Base-by-base conservation (phyloP, 306 rosid species). In the Acacia confusa region DNA sequence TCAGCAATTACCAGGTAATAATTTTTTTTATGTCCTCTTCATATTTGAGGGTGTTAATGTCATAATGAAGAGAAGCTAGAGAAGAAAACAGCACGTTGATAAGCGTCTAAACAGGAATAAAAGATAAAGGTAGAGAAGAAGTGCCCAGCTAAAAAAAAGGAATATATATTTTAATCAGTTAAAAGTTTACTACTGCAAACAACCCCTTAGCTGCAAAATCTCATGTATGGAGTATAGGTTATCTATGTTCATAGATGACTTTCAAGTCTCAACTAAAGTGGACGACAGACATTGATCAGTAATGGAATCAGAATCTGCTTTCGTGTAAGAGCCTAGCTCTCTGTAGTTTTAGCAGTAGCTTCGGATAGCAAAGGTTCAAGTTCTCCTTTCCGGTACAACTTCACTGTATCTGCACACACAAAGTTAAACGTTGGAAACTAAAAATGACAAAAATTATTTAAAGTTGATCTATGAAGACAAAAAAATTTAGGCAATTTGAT, bases 371-470 rank as follows among this genome's bases (percentile, higher is more conserved):
- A 68, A 60, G 93, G 79, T 84, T 93, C 97, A 41, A 95, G 99
- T 58, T 93, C 98, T 75, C 98, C 98, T 69, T 89, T 89, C 76
- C 89, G 92, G 90, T 95, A 71, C 72, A 95, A 80, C 90, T 88
- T 93, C 91, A 95, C 83, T 16, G 99, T 92, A 36, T 95, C 99
- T 95, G 94, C 94, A 86, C 38, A 73, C 63, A 57, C 72, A 60
- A 41, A 76, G 79, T 22, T 11, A 64, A 64, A 81, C 65, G 77
- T 74, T 24, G 68, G 55, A 53, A 81, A 66, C 72, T 64, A 75
- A 64, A 16, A 68, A 28, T 22, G n/a, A 27, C 25, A 61, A 19
- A 38, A 48, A 50, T 17, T 6, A 48, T 68, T 75, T 40, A 74
- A 74, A 11, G 68, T 27, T 73, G 74, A 53, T 41, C 66, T 30